Evolutionary conservation across 2,329 filamentous ascomycete genomes (phyloP).

Genomic region (Triangularia setosa): DNA sequence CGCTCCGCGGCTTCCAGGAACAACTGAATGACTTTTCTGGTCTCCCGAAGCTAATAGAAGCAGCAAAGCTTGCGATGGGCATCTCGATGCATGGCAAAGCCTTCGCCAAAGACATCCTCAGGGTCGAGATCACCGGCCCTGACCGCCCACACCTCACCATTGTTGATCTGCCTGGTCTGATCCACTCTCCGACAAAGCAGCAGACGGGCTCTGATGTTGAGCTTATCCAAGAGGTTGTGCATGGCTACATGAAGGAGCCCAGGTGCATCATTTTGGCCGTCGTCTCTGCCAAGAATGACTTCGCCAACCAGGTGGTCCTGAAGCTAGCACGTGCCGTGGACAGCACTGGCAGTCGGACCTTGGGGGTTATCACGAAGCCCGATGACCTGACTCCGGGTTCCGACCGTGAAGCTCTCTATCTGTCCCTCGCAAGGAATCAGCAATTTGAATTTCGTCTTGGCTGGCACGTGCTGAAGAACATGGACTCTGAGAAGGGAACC

Average conservation of each 20-base stretch:
- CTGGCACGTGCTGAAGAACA: constrained; percentile 41
- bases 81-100: constrained; percentile 31
- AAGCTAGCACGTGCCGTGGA: constrained; percentile 31
- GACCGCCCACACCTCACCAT: constrained; percentile 47
- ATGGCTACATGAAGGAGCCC: constrained; percentile 48
- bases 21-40: constrained; percentile 11
- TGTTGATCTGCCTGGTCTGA: constrained; percentile 50
- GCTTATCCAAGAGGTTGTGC: constrained; percentile 40
- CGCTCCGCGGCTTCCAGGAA: constrained; percentile 16
- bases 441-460: constrained; percentile 47
- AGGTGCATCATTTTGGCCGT: constrained; percentile 54
- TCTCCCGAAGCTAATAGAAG: constrained; percentile 27
- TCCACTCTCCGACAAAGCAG: constrained; percentile 39
- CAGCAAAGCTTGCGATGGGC: constrained; percentile 41
- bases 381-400: constrained; percentile 39
- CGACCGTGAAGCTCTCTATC: constrained; percentile 37
- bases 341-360: constrained; percentile 35
- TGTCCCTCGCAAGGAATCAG: constrained; percentile 42
- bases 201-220: constrained; percentile 38
- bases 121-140: constrained; percentile 40
- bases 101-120: constrained; percentile 39
- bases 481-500: constrained; percentile 30
- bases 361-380: constrained; percentile 52
- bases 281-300: constrained; percentile 47
- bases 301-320: constrained; percentile 52